Base-by-base conservation (phyloP, 2,329 filamentous ascomycete genomes). In the Claviceps quebecensis region DNA sequence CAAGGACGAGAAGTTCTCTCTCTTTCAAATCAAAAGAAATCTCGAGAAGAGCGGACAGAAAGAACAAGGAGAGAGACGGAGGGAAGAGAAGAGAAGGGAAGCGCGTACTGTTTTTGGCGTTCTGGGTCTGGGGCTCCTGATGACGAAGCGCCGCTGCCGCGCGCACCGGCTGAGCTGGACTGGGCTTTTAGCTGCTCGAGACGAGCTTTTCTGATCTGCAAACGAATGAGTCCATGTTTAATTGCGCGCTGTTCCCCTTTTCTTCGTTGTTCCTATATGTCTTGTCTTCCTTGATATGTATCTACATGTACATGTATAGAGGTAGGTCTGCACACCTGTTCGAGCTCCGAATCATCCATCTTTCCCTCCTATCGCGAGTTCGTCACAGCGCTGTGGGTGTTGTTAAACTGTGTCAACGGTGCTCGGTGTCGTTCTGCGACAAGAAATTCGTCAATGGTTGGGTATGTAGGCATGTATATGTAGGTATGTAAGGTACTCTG, bases 121-220 rank as follows among this genome's bases (percentile, higher is more conserved):
- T 86, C 78, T 54, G 78, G 72, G 55, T 73, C 71, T 48, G 70
- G 68, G 49, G 66, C 73, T 54, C 69, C 69, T 40, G 57, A 56
- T 4, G 57, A 40, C 17, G 48, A 46, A 48, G 71, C 66, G 22
- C 45, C 45, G 49, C 71, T 67, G 53, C 70, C 70, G 54, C 72
- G 70, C 8, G 11, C 17, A 4, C 70, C 69, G 50, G 68, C 69
- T 50, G 68, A 76, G 54, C 73, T 74, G 56, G 76, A 71, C 68
- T 86, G 74, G 60, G 89, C 78, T 69, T 94, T 93, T 58, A 97
- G 84, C 72, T 98, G 90, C 69, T 91, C 87, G 51, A 96, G 83
- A 56, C 93, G 88, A 62, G 91, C 91, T 68, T 87, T 86, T 65
- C 91, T 78, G 65, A 97, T 96, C 85, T 95, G 63, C 14, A 5